Base-by-base conservation (phyloP, 805 yeast species). In the Candida saitoana region DNA sequence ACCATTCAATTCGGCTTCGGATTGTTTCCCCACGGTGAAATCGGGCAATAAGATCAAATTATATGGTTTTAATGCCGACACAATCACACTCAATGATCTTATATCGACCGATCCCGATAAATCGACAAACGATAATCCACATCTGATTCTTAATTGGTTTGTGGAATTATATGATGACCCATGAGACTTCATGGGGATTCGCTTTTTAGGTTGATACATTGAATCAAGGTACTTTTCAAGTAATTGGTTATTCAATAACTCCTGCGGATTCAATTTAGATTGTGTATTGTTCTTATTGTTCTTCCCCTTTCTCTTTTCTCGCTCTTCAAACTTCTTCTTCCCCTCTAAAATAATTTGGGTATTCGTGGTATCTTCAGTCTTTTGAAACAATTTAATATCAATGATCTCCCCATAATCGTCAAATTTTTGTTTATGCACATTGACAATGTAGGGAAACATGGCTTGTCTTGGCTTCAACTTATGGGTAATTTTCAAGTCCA, bases 371-470 rank as follows among this genome's bases (percentile, higher is more conserved):
- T 78, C 83, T 48, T 80, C 86, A 37, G 70, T 67, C 42, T 73
- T 73, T 48, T 71, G 74, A 53, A 82, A 84, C 50, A 82, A 84
- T 30, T 79, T 76, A 34, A 74, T 74, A 47, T 83, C 81, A 16
- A 90, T 80, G 2, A 82, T 63, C 42, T 79, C 82, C 22, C 99
- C 99, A 59, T 91, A 93, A 49, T 91, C 97, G 56, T 93, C 98
- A 36, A 73, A 66, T 49, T 84, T 79, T 18, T 75, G 66, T 50
- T 78, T 77, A 37, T 71, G 74, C 5, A 55, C 46, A 18, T 49
- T 48, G 1, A 76, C 74, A 12, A 40, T 29, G 50, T 69, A 84
- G 9, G 96, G 98, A 55, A 91, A 93, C 86, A 85, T 83, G 34
- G 74, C 70, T 73, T 77, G 59, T 69, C 73, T 61, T 56, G 76